A percentile compares a stretch with the other conserved stretches of the same genome.
Conservation (phyloP, 805 yeast species). For the Saturnispora kantuleensis region DNA sequence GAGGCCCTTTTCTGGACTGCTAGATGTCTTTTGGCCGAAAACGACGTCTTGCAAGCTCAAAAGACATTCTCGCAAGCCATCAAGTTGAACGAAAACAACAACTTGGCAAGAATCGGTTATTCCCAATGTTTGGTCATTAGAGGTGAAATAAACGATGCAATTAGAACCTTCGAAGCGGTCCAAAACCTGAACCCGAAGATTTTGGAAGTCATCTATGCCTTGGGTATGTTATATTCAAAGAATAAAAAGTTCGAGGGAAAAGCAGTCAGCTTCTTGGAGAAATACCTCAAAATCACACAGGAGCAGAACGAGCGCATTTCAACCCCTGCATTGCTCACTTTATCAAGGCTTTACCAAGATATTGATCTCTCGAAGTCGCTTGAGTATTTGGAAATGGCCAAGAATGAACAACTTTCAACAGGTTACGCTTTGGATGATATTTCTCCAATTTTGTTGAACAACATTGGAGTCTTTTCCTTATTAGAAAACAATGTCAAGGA, state of each 20-base stretch:
- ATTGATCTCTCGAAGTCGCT: slow-evolving; percentile 60
- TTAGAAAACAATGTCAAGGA: slow-evolving; percentile 33
- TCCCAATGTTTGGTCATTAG: slow-evolving; percentile 78
- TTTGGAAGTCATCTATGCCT: slow-evolving; percentile 61
- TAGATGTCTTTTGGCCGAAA: slow-evolving; percentile 53
- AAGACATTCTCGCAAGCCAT: slow-evolving; percentile 63
- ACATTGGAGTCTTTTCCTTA: slow-evolving; percentile 76
- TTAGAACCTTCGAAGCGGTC: slow-evolving; percentile 70
- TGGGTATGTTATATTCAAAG: slow-evolving; percentile 66
- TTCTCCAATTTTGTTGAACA: slow-evolving; percentile 59
- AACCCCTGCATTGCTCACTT: slow-evolving; percentile 54
- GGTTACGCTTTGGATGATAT: slow-evolving; percentile 34
- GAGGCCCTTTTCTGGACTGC: slow-evolving; percentile 82
- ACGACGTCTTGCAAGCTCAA: slow-evolving; percentile 63
- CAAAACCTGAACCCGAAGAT: slow-evolving; percentile 57
- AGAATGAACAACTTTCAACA: slow-evolving; percentile 35
- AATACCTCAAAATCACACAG: slow-evolving; percentile 53
- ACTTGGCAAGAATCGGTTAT: slow-evolving; percentile 68
- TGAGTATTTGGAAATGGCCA: slow-evolving; percentile 37
- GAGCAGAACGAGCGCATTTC: slow-evolving; percentile 50
- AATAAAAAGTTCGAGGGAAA: slow-evolving; percentile 29
- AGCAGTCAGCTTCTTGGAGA: slow-evolving; percentile 58
- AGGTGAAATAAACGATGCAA: slow-evolving; percentile 71
- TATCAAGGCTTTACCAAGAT: slow-evolving; percentile 63
- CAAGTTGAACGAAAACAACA: slow-evolving; percentile 51